Evolutionary conservation across 2,329 filamentous ascomycete species (phyloP).

Genomic region (Aspergillus fructus): DNA sequence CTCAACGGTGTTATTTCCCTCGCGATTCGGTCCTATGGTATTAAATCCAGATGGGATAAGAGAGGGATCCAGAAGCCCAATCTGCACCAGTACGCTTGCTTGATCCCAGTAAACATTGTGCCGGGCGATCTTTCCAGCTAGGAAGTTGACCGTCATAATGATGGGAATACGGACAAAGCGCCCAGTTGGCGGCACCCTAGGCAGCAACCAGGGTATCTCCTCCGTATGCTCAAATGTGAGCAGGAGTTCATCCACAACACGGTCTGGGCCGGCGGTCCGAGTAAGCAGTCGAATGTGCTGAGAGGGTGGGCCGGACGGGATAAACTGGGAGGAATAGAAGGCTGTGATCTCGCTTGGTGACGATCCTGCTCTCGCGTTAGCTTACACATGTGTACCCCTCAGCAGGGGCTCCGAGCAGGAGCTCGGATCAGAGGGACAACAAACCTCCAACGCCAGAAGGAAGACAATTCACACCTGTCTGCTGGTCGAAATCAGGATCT

Average conservation of each 20-base stretch:
- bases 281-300: constrained; percentile 53
- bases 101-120: constrained; percentile 65
- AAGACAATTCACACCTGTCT: constrained; percentile 33
- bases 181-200: constrained; percentile 53
- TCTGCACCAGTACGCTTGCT: constrained; percentile 59
- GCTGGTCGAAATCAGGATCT: constrained; percentile 14
- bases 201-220: constrained; percentile 57
- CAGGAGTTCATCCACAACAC: constrained; percentile 59
- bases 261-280: constrained; percentile 56
- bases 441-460: constrained; percentile 39
- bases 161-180: constrained; percentile 55
- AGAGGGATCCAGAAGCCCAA: constrained; percentile 57
- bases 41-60: constrained; percentile 49
- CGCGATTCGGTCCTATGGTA: constrained; percentile 28
- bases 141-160: constrained; percentile 49
- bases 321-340: constrained; percentile 57
- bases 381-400: background rate
- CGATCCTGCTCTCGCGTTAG: constrained; percentile 18
- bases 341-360: constrained; percentile 26
- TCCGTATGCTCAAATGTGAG: constrained; percentile 56
- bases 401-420: background rate
- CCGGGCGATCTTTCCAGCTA: constrained; percentile 37
- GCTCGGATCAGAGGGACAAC: background rate
- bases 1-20: constrained; percentile 26
- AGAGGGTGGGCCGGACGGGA: constrained; percentile 48